These are phyloP conservation scores for Solanum virginianum DNA, from an alignment of 257 asterid species.

Conservation along the genomic window DNA sequence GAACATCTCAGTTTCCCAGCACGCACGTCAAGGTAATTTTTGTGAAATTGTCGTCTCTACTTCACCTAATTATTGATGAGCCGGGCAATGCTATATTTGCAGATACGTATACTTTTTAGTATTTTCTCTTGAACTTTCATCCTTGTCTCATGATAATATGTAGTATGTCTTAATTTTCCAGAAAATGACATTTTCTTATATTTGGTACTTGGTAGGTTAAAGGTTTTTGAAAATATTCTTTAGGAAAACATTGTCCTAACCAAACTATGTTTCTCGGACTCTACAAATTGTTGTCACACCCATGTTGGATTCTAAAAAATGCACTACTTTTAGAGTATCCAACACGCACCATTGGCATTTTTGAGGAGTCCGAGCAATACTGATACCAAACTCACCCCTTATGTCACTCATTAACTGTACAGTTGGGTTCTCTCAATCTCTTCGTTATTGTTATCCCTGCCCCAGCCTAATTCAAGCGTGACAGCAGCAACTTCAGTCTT, in stretches of 20 bases:
- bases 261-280: no score
- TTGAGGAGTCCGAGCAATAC: no score
- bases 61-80: not conserved
- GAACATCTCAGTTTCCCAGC: conserved; percentile 35
- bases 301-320: no score
- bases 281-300: no score
- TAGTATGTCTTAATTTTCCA: not conserved
- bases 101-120: not conserved
- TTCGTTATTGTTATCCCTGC: not conserved
- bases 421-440: not conserved
- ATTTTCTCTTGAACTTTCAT: not conserved
- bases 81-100: not conserved
- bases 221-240: not conserved
- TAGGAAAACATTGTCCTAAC: not conserved
- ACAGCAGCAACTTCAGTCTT: not conserved
- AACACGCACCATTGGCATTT: no score
- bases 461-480: not conserved
- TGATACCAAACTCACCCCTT: not conserved
- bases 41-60: not conserved
- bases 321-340: no score
- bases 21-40: conserved; percentile 24
- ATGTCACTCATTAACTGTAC: not conserved
- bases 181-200: not conserved
- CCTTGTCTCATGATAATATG: not conserved
- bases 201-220: not conserved